A percentile compares a stretch with the other conserved stretches of the same genome.
Conservation (phyloP, 768 basidiomycete genomes). For the Termitomyces sp. region DNA sequence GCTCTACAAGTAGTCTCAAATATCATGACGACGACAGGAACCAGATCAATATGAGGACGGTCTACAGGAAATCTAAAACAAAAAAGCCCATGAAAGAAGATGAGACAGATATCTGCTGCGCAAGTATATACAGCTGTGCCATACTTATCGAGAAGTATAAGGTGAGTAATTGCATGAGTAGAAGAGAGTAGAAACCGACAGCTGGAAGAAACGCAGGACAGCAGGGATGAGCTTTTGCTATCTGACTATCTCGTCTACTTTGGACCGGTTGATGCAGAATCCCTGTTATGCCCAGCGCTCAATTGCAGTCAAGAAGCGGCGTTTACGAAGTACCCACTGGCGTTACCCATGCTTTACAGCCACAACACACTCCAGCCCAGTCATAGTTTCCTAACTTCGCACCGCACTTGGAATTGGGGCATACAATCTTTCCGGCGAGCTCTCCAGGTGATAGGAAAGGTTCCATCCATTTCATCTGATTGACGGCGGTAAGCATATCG, state of each 20-base stretch:
- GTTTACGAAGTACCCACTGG: constrained; percentile 55
- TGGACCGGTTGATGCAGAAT: constrained; percentile 67
- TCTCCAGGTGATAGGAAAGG: constrained; percentile 71
- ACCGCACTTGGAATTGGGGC: constrained; percentile 89
- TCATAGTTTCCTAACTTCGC: constrained; percentile 95
- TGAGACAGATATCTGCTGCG: neutral
- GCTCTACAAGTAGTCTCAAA: neutral
- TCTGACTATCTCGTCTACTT: constrained; percentile 59
- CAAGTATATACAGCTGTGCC: too few species aligned
- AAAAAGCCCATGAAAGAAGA: neutral
- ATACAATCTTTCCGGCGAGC: constrained; percentile 84
- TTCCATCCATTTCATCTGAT: constrained; percentile 96
- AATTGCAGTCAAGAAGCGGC: neutral
- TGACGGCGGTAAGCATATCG: neutral
- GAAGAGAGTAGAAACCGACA: neutral
- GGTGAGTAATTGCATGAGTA: neutral
- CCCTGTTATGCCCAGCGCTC: constrained; percentile 37
- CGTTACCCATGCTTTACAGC: constrained; percentile 90
- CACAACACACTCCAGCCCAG: constrained; percentile 93
- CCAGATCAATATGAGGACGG: neutral
- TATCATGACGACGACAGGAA: neutral
- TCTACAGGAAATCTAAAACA: neutral
- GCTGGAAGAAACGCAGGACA: neutral
- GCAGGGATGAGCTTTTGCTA: neutral
- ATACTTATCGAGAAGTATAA: neutral